phyloP scores from a whole-genome alignment of 2,329 filamentous ascomycete species.

The Cryphonectria parasitica region DNA sequence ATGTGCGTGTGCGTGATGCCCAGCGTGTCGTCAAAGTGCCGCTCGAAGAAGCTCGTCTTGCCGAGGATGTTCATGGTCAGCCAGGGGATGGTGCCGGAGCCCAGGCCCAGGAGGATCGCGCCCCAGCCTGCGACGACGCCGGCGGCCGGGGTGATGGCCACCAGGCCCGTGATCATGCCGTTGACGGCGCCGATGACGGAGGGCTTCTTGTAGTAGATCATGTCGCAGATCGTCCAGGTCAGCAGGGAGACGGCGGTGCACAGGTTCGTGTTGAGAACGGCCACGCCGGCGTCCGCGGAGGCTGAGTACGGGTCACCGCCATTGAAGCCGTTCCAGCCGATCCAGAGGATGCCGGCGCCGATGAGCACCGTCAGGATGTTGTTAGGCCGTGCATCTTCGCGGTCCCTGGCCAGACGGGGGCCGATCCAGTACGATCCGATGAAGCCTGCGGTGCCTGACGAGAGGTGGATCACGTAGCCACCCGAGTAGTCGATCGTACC shows the following conservation, averaged over 20 bases:
- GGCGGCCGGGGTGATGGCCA: slow-evolving; percentile 55
- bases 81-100: slow-evolving; percentile 51
- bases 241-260: slow-evolving; percentile 52
- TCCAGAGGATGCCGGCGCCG: slow-evolving; percentile 55
- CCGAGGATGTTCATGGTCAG: slow-evolving; percentile 52
- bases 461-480: slow-evolving; percentile 57
- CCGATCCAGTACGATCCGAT: slow-evolving; percentile 52
- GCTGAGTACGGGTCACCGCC: slow-evolving; percentile 57
- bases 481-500: slow-evolving; percentile 57
- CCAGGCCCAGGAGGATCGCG: slow-evolving; percentile 51
- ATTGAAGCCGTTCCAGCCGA: slow-evolving; percentile 59
- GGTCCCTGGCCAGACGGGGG: slow-evolving; percentile 48
- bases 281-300: slow-evolving; percentile 52
- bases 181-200: slow-evolving; percentile 54
- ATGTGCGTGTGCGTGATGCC: slow-evolving; percentile 46
- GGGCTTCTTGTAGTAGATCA: slow-evolving; percentile 52
- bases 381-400: slow-evolving; percentile 50
- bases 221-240: slow-evolving; percentile 50
- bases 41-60: slow-evolving; percentile 37
- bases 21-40: slow-evolving; percentile 35
- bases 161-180: slow-evolving; percentile 56
- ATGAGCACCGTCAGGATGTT: slow-evolving; percentile 50
- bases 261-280: slow-evolving; percentile 56
- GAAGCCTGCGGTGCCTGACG: slow-evolving; percentile 54
- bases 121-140: slow-evolving; percentile 56